Evolutionary conservation across 2,329 filamentous ascomycete genomes (phyloP).

Genomic region (Cladosporium phlei): DNA sequence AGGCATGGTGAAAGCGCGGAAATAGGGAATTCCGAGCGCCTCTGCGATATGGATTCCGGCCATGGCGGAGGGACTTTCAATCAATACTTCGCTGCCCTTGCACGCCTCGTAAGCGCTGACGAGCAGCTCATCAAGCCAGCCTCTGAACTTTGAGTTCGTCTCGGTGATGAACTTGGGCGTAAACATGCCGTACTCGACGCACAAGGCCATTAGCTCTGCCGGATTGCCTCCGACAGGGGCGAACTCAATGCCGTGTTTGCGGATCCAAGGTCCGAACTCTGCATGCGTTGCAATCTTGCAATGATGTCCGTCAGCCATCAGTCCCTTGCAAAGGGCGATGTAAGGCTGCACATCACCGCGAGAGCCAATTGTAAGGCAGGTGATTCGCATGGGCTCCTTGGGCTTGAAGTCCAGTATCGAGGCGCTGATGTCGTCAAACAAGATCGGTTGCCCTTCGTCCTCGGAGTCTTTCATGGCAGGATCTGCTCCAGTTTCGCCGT

Average conservation of each 20-base stretch:
- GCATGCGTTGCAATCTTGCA: constrained; percentile 84
- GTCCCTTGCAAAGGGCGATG: constrained; percentile 87
- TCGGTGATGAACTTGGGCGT: constrained; percentile 86
- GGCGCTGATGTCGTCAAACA: constrained; percentile 84
- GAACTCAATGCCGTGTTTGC: constrained; percentile 92
- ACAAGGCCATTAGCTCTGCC: constrained; percentile 89
- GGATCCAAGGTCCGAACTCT: constrained; percentile 85
- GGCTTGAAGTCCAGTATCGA: constrained; percentile 93
- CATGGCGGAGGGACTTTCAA: constrained; percentile 96
- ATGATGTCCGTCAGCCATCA: constrained; percentile 81
- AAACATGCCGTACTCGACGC: constrained; percentile 96
- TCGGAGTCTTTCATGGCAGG: constrained; percentile 19
- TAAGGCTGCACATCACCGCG: constrained; percentile 96
- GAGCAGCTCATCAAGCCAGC: constrained; percentile 90
- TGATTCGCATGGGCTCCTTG: constrained; percentile 70
- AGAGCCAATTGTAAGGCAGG: constrained; percentile 92
- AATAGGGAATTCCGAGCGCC: constrained; percentile 87
- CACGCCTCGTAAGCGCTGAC: constrained; percentile 77
- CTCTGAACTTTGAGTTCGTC: constrained; percentile 79
- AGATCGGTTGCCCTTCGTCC: constrained; percentile 63
- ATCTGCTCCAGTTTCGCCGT: constrained; percentile 36
- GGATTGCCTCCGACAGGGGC: constrained; percentile 84
- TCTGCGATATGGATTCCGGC: constrained; percentile 96
- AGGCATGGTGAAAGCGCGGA: constrained; percentile 96
- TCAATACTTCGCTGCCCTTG: constrained; percentile 80